Conservation (phyloP, 345 rosid genomes). For the Carallia pectinifolia region DNA sequence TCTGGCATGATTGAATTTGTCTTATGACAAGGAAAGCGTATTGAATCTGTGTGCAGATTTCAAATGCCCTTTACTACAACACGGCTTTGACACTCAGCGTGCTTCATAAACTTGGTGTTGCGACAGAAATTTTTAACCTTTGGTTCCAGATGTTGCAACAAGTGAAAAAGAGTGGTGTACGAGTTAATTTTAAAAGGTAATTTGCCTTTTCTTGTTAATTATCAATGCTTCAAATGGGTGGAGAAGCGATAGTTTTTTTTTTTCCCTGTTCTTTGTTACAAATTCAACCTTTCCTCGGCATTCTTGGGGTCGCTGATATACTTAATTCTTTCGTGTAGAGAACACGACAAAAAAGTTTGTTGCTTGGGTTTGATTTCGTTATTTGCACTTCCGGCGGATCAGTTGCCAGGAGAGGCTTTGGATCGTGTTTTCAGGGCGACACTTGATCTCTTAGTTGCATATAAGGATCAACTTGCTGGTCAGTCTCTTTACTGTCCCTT, state of each 20-base stretch:
- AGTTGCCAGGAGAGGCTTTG: slow-evolving; percentile 82
- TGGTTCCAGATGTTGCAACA: slow-evolving; percentile 98
- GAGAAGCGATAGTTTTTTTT: not conserved
- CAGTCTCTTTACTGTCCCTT: not conserved
- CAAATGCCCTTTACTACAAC: slow-evolving; percentile 90
- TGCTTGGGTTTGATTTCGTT: slow-evolving; percentile 92
- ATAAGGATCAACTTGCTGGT: slow-evolving; percentile 98
- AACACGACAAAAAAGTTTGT: slow-evolving; percentile 94
- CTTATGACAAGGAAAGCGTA: not conserved
- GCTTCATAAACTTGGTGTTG: slow-evolving; percentile 78
- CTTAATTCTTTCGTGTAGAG: slow-evolving; percentile 52
- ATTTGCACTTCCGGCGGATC: slow-evolving; percentile 80
- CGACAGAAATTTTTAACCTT: slow-evolving; percentile 66
- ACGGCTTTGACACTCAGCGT: slow-evolving; percentile 71
- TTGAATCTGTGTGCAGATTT: slow-evolving; percentile 55
- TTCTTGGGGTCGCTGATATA: slow-evolving; percentile 5
- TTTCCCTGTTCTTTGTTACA: not conserved
- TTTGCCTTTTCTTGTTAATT: not conserved
- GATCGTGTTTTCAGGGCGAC: slow-evolving; percentile 78
- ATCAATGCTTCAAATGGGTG: not conserved
- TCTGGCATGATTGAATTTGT: no score
- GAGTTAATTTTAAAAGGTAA: slow-evolving; percentile 83
- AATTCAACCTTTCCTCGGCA: not conserved
- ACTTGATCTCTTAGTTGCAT: slow-evolving; percentile 84
- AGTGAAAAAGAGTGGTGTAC: slow-evolving; percentile 78